A percentile compares a stretch with the other conserved stretches of the same genome.
These are phyloP conservation scores for Physcia stellaris DNA, from an alignment of 495 filamentous ascomycete species.

Conservation along the genomic window DNA sequence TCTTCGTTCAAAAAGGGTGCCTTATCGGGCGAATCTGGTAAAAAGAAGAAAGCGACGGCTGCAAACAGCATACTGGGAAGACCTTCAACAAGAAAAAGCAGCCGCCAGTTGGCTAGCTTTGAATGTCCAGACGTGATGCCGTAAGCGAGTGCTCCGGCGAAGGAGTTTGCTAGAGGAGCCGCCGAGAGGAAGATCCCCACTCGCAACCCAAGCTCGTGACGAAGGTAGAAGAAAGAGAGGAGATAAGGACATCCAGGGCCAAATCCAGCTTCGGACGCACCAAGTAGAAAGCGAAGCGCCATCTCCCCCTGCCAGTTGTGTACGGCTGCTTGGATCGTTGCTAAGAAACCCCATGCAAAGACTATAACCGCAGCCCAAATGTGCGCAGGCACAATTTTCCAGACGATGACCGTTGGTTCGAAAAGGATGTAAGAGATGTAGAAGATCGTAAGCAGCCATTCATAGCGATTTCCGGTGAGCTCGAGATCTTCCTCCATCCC, in stretches of 20 bases:
- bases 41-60: conserved; percentile 46
- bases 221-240: conserved; percentile 72
- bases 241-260: conserved; percentile 59
- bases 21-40: conserved; percentile 59
- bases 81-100: conserved; percentile 77
- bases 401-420: conserved; percentile 58
- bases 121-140: conserved; percentile 63
- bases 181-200: conserved; percentile 65
- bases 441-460: conserved; percentile 71
- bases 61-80: conserved; percentile 57
- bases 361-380: conserved; percentile 35
- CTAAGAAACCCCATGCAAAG: conserved; percentile 40
- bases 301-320: conserved; percentile 53
- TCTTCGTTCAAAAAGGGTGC: conserved; percentile 57
- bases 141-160: conserved; percentile 72
- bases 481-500: conserved; percentile 40
- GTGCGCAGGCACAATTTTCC: conserved; percentile 51
- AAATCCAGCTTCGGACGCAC: conserved; percentile 35
- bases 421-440: conserved; percentile 53
- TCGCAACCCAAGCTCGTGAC: conserved; percentile 63
- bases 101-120: conserved; percentile 57
- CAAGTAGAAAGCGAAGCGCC: conserved; percentile 53
- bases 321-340: conserved; percentile 45
- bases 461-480: conserved; percentile 36
- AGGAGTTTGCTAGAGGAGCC: conserved; percentile 69